These are phyloP conservation scores for Zygosaccharomyces bisporus DNA, from an alignment of 805 yeast species.

Conservation along the genomic window DNA sequence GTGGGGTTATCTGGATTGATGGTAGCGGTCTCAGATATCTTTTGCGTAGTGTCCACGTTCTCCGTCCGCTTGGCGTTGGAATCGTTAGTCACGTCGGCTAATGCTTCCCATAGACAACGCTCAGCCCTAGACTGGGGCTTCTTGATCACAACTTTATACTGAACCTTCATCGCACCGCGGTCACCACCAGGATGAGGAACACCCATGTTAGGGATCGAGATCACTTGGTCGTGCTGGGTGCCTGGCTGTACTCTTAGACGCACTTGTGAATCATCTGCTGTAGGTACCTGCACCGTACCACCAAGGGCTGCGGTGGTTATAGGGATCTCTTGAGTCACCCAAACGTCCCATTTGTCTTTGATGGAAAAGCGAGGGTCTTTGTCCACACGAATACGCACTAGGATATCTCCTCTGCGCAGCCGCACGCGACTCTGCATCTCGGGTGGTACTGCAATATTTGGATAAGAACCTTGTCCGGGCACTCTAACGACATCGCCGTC, in stretches of 20 bases:
- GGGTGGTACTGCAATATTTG: conserved; percentile 68
- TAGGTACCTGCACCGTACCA: conserved; percentile 86
- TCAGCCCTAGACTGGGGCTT: conserved; percentile 81
- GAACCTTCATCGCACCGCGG: conserved; percentile 79
- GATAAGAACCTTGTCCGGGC: conserved; percentile 87
- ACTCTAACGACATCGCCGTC: conserved; percentile 85
- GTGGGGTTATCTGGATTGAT: conserved; percentile 31
- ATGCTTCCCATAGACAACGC: conserved; percentile 83
- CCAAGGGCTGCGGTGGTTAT: conserved; percentile 97
- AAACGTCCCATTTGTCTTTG: conserved; percentile 55
- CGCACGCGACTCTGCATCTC: conserved; percentile 45
- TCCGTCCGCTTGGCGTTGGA: conserved; percentile 63
- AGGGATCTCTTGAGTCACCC: conserved; percentile 64
- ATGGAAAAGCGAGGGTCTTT: conserved; percentile 71
- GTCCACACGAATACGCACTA: conserved; percentile 72
- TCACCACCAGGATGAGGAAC: conserved; percentile 61
- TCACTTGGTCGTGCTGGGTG: conserved; percentile 68
- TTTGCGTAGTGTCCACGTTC: conserved; percentile 5
- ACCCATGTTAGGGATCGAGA: conserved; percentile 82
- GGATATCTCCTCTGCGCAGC: conserved; percentile 79
- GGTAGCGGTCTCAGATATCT: conserved; percentile 8
- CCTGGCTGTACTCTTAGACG: conserved; percentile 81
- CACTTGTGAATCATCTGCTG: conserved; percentile 73
- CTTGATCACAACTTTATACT: conserved; percentile 64
- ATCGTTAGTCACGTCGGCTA: conserved; percentile 89